Evolutionary conservation across 2,329 filamentous ascomycete genomes (phyloP), one percentile per base, ranked within the genome.

Genomic region (Parafenestella ontariensis): DNA sequence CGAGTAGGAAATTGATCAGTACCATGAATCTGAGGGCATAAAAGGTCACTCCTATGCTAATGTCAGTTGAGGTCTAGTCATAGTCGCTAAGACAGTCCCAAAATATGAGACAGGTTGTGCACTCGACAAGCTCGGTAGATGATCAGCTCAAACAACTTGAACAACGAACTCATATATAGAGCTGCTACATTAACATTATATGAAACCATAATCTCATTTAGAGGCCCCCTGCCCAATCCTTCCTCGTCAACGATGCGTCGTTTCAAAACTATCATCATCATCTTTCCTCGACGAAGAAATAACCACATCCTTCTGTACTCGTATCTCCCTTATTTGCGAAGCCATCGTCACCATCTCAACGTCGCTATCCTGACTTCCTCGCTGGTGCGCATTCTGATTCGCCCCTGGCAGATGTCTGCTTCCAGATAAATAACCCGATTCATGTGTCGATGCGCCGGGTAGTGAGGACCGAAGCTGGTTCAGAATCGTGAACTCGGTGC

Each of bases 401-500:
- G 18, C 4, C 44, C 44, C 6, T 26, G 23, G 41, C 24, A 26
- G 41, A 7, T 40, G 37, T 3, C 18, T 21, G 15, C 21, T 40
- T 26, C 41, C 41, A 43, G 41, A 43, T 8, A 29, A 15, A 28
- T 49, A 41, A 9, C 23, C 40, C n/a, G 41, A 36, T 34, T 51
- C 52, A 11, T 55, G 45, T n/a, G 47, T 49, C 5, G 54, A 58
- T 5, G 53, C 45, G 5, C 51, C 45, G 0, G 52, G 56, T 40
- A 66, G 43, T 21, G 56, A 52, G 10, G 47, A 52, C n/a, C 62
- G 33, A 36, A 69, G 53, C 49, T 68, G 62, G 34, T 83, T 77
- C 17, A 87, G 66, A 41, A 87, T 80, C 5, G 80, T 78, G 54
- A 81, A 79, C 62, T 86, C 84, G 3, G 83, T 75, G 56, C 83